A percentile compares a stretch with the other conserved stretches of the same genome.
phyloP scores from a whole-genome alignment of 2,329 filamentous ascomycete species.

The Pseudocercospora eumusae region DNA sequence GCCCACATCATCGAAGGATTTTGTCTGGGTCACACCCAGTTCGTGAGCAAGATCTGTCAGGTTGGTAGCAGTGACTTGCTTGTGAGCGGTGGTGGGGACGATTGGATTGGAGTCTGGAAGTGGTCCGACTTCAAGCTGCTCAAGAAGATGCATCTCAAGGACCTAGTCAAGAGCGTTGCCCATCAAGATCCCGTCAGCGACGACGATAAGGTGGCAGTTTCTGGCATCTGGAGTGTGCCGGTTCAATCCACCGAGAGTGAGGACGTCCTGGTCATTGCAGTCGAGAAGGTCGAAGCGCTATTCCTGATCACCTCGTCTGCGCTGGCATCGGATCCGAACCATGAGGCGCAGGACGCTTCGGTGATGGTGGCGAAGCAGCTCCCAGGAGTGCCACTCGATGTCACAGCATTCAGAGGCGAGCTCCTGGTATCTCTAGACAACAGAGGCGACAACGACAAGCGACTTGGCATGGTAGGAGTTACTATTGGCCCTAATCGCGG shows the following conservation, averaged over 20 bases:
- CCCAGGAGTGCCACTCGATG: slow-evolving; percentile 18
- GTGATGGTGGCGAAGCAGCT: slow-evolving; percentile 4
- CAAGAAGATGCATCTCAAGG: slow-evolving; percentile 54
- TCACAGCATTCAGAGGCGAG: slow-evolving; percentile 10
- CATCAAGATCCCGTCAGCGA: background rate
- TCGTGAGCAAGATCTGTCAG: slow-evolving; percentile 75
- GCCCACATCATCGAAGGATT: slow-evolving; percentile 85
- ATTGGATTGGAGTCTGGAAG: slow-evolving; percentile 76
- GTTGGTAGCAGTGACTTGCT: slow-evolving; percentile 62
- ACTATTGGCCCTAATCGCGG: background rate
- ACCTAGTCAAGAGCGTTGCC: slow-evolving; percentile 2
- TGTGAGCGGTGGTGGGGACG: slow-evolving; percentile 84
- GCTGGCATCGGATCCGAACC: slow-evolving; percentile 5
- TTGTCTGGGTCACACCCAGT: slow-evolving; percentile 84
- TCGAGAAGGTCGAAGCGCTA: slow-evolving; percentile 58
- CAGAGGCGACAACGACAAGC: slow-evolving; percentile 7
- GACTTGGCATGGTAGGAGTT: slow-evolving; percentile 9
- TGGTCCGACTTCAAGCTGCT: slow-evolving; percentile 65
- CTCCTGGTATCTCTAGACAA: slow-evolving; percentile 20
- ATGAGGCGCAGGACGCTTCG: background rate
- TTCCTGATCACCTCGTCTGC: slow-evolving; percentile 49
- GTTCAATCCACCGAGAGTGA: slow-evolving; percentile 16
- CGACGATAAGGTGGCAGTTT: slow-evolving; percentile 48
- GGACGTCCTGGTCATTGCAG: slow-evolving; percentile 42
- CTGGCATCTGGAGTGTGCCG: slow-evolving; percentile 52